A percentile compares a stretch with the other conserved stretches of the same genome.
Conservation (phyloP, 1,284 basidiomycete genomes). For the Sparassis latifolia region DNA sequence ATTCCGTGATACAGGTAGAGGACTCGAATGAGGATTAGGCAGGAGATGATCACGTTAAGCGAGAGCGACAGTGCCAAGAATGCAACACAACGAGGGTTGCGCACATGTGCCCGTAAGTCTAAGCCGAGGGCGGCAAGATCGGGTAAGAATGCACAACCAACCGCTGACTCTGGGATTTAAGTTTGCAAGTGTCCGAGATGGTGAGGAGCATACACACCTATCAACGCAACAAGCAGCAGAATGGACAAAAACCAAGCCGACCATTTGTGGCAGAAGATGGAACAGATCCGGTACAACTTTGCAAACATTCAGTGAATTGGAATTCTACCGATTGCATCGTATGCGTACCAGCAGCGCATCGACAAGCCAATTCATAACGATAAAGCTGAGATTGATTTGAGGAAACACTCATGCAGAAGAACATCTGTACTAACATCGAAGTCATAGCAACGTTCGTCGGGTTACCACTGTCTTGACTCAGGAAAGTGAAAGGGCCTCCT, state of each 20-base stretch:
- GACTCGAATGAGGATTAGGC: constrained; percentile 21
- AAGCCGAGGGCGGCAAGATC: constrained; percentile 16
- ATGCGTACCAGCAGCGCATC: constrained; percentile 26
- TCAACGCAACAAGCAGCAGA: constrained; percentile 3
- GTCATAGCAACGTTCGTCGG: constrained; percentile 18
- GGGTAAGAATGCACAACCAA: constrained; percentile 19
- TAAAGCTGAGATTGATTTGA: constrained; percentile 17
- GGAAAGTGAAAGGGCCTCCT: constrained; percentile 19
- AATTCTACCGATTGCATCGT: background rate
- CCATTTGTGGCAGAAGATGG: constrained; percentile 3
- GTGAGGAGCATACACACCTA: constrained; percentile 6
- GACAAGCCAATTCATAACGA: constrained; percentile 27
- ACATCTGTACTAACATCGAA: constrained; percentile 18
- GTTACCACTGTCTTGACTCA: constrained; percentile 13
- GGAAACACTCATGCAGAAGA: background rate
- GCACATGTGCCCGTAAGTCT: constrained; percentile 17
- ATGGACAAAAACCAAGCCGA: constrained; percentile 13
- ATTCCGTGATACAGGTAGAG: constrained; percentile 3
- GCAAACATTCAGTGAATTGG: background rate
- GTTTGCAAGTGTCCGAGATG: background rate
- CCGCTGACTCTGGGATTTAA: constrained; percentile 10
- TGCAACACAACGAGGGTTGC: constrained; percentile 18
- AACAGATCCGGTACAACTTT: constrained; percentile 23
- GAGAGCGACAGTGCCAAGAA: constrained; percentile 26
- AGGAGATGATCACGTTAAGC: constrained; percentile 24